These are phyloP conservation scores for Lachancea fermentati DNA, from an alignment of 805 yeast species.

Conservation along the genomic window DNA sequence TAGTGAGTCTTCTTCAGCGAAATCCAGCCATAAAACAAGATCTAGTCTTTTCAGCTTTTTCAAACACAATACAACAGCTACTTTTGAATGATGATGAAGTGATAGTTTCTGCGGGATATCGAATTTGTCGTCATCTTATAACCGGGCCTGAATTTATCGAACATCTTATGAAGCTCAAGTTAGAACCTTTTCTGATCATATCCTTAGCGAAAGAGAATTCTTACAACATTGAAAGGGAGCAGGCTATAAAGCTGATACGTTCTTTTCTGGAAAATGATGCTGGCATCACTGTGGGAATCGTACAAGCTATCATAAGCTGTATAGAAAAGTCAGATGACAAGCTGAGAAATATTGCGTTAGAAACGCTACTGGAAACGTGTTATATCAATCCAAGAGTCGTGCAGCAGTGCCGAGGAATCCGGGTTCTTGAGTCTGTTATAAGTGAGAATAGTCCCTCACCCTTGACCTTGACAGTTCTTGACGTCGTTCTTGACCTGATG, in stretches of 20 bases:
- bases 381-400: constrained; percentile 41
- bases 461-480: constrained; percentile 24
- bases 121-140: constrained; percentile 63
- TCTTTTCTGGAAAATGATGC: constrained; percentile 47
- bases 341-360: constrained; percentile 47
- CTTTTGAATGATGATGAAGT: constrained; percentile 52
- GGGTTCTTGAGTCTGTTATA: constrained; percentile 33
- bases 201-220: constrained; percentile 57
- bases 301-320: constrained; percentile 60
- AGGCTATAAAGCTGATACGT: constrained; percentile 69
- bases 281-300: constrained; percentile 63
- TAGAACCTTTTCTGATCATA: constrained; percentile 59
- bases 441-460: constrained; percentile 24
- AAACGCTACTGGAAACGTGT: constrained; percentile 51
- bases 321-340: constrained; percentile 52
- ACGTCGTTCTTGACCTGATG: constrained; percentile 27
- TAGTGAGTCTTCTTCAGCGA: constrained; percentile 49
- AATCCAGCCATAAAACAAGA: constrained; percentile 61
- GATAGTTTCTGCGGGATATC: constrained; percentile 69
- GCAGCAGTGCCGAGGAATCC: constrained; percentile 42
- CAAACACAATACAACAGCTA: constrained; percentile 54
- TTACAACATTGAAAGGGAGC: constrained; percentile 59
- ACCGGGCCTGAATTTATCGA: constrained; percentile 48
- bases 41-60: constrained; percentile 51
- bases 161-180: constrained; percentile 46